Evolutionary conservation across 768 basidiomycete genomes (phyloP).

Genomic region (Hemileccinum impolitum): DNA sequence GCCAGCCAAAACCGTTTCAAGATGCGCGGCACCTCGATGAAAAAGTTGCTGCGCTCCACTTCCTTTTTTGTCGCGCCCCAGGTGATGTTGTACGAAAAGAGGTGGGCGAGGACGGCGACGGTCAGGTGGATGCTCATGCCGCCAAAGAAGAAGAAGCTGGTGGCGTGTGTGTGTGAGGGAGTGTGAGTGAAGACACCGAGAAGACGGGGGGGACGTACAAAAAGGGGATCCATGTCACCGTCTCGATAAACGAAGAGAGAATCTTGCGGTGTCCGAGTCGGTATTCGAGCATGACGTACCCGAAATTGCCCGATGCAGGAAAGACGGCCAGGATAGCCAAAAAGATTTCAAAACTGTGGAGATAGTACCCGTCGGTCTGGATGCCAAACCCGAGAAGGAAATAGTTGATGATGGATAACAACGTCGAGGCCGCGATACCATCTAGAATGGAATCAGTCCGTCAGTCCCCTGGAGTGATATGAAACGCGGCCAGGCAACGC

Average conservation of each 20-base stretch:
- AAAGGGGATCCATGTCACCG: slow-evolving; percentile 30
- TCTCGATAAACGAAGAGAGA: slow-evolving; percentile 20
- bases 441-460: slow-evolving; percentile 9
- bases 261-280: slow-evolving; percentile 47
- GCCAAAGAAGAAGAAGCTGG: slow-evolving; percentile 50
- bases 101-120: slow-evolving; percentile 52
- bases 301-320: slow-evolving; percentile 67
- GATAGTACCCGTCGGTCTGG: slow-evolving; percentile 71
- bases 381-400: slow-evolving; percentile 68
- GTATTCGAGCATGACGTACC: slow-evolving; percentile 70
- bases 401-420: slow-evolving; percentile 68
- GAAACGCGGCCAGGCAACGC: neutral
- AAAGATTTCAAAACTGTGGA: slow-evolving; percentile 79
- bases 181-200: too few species aligned
- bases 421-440: slow-evolving; percentile 64
- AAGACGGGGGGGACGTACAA: slow-evolving; percentile 27
- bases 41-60: slow-evolving; percentile 87
- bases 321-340: slow-evolving; percentile 71
- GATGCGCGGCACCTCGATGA: slow-evolving; percentile 84
- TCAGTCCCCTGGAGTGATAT: neutral
- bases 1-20: slow-evolving; percentile 73
- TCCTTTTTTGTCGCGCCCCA: slow-evolving; percentile 74
- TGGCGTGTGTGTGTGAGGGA: neutral
- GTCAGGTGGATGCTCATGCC: slow-evolving; percentile 53
- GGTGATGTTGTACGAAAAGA: slow-evolving; percentile 57